Conservation (phyloP, 305 asterid genomes). For the Lippia alba region DNA sequence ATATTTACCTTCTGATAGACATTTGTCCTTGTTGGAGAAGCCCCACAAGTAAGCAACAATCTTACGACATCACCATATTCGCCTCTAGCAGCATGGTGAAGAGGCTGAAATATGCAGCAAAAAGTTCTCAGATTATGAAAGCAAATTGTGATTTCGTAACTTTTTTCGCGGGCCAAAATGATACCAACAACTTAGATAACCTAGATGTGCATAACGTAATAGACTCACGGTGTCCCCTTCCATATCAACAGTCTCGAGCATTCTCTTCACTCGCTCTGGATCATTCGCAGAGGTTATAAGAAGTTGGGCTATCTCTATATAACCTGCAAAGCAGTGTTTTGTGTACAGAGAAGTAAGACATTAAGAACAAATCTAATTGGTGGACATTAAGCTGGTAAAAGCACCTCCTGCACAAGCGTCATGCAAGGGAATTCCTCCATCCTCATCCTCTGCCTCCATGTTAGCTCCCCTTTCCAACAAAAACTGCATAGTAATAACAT, state of each 20-base stretch:
- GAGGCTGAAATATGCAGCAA: constrained; percentile 59
- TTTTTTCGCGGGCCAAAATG: constrained; percentile 9
- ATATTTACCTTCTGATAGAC: constrained; percentile 61
- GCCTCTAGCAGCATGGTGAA: constrained; percentile 95
- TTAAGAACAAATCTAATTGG: constrained; percentile 4
- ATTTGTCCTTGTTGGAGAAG: constrained; percentile 62
- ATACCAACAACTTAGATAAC: not conserved
- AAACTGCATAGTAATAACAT: constrained; percentile 51
- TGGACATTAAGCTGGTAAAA: constrained; percentile 3
- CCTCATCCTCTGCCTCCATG: constrained; percentile 86
- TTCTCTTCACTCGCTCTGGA: constrained; percentile 59
- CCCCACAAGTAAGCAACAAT: constrained; percentile 65
- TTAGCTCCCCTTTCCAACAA: constrained; percentile 86
- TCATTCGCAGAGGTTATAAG: constrained; percentile 58
- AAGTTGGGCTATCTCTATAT: constrained; percentile 69
- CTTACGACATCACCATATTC: constrained; percentile 60
- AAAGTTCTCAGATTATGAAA: constrained; percentile 14
- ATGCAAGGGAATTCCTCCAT: constrained; percentile 92
- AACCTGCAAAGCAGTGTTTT: constrained; percentile 54
- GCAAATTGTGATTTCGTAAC: not conserved
- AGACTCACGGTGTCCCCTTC: constrained; percentile 90
- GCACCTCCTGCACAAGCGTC: constrained; percentile 99
- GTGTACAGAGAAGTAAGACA: not conserved
- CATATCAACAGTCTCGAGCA: constrained; percentile 74
- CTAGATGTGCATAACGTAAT: constrained; percentile 16